phyloP scores from a whole-genome alignment of 176 grass and related monocot genomes.

The Triticum turgidum region DNA sequence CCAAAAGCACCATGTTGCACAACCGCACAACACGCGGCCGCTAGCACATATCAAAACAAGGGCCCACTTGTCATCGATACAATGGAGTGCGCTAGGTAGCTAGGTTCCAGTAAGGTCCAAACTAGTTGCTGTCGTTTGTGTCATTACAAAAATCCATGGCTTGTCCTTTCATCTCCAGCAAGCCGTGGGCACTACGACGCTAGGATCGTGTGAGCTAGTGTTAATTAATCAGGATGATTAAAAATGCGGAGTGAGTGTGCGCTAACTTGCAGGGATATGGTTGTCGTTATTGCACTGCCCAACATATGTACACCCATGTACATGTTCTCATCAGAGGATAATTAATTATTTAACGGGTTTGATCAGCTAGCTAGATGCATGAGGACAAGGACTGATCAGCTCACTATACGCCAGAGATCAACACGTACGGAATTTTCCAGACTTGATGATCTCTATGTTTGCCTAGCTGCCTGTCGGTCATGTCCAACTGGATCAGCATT shows the following conservation, averaged over 20 bases:
- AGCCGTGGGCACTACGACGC: background rate
- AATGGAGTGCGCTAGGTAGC: too few relatives aligned
- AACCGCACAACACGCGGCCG: too few relatives aligned
- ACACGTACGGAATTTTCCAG: background rate
- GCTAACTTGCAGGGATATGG: background rate
- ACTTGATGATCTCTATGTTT: background rate
- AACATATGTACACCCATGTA: background rate
- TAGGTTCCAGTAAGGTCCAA: background rate
- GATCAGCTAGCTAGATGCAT: background rate
- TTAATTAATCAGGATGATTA: too few relatives aligned
- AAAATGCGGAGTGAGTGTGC: too few relatives aligned
- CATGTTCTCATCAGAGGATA: background rate
- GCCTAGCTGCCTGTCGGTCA: background rate
- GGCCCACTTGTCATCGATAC: too few relatives aligned
- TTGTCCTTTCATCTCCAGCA: conserved; percentile 17
- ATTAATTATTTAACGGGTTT: background rate
- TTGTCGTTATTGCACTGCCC: background rate
- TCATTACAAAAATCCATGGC: conserved; percentile 23
- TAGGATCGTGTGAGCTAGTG: background rate
- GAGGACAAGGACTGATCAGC: background rate
- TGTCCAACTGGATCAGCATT: background rate
- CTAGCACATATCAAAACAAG: too few relatives aligned
- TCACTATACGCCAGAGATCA: background rate
- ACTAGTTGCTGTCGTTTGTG: background rate
- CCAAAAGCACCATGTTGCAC: too few relatives aligned